Evolutionary conservation across 805 yeast genomes (phyloP), one percentile per base, ranked within the genome.

Genomic region (Wickerhamiella allomyrinae): DNA sequence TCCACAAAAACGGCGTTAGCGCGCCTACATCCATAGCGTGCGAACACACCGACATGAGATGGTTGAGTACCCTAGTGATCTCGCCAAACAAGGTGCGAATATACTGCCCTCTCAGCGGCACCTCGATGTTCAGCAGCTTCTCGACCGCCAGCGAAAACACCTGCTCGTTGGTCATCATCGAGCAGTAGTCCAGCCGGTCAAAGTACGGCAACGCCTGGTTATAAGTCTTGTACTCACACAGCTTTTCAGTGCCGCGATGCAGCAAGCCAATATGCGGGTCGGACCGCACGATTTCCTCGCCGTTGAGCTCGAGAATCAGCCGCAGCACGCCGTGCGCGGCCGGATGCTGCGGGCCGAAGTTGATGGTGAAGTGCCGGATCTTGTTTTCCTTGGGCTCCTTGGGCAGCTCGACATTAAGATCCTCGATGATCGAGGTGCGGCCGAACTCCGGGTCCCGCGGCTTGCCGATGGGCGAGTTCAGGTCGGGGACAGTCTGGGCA

Each of bases 11-110:
- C 37, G 94, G 94, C 23, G 94, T 84, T 61, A 83, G 70, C 19
- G 94, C 94, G 67, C 94, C 94, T 44, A 84, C 93, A 68, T 83
- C 94, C 94, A 83, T 83, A 51, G 89, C 86, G 63, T 84, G 94
- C 39, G 94, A 75, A 48, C 80, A 66, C 38, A 83, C 78, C 20
- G 89, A 79, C 94, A 83, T 83, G 62, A 81, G 70, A 60, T 83
- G 94, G 65, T 83, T 83, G 57, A 80, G 69, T 43, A 81, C 63
- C 59, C 94, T 74, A 42, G 94, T 83, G 60, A 83, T 79, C 60
- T 83, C 94, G 34, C 89, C 91, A 58, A 82, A 84, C 61, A 83
- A 57, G 20, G 93, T 82, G 60, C 94, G 74, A 55, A 83, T 77
- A 63, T 83, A 83, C 64, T 83, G 77, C 39, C 77, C 94, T 60